phyloP scores from a whole-genome alignment of 2,329 filamentous ascomycete species.

The Monosporascus cannonballus region DNA sequence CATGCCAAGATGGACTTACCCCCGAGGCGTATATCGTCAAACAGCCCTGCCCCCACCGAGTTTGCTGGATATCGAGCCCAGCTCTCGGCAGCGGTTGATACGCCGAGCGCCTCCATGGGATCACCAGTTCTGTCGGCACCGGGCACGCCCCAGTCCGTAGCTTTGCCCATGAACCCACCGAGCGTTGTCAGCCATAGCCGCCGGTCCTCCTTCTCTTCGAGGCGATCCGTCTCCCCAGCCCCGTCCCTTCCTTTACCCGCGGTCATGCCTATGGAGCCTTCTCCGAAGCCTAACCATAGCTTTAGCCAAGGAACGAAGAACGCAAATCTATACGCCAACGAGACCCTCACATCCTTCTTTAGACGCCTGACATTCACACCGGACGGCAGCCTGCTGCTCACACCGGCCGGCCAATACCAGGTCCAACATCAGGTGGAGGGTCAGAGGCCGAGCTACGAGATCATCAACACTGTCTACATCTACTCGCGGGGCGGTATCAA shows the following conservation, averaged over 20 bases:
- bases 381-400: constrained; percentile 88
- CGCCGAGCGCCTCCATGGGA: constrained; percentile 53
- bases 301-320: constrained; percentile 66
- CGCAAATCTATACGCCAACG: constrained; percentile 88
- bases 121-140: constrained; percentile 89
- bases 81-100: constrained; percentile 48
- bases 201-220: constrained; percentile 85
- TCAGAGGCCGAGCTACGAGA: constrained; percentile 70
- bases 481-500: constrained; percentile 96
- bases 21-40: constrained; percentile 79
- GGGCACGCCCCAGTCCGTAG: constrained; percentile 83
- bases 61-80: constrained; percentile 57
- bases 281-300: constrained; percentile 64
- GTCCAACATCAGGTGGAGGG: constrained; percentile 61
- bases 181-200: constrained; percentile 83
- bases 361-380: constrained; percentile 88
- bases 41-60: constrained; percentile 86
- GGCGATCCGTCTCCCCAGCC: constrained; percentile 86
- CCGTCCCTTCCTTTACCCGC: constrained; percentile 91
- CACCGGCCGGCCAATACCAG: constrained; percentile 92
- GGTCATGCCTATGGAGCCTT: constrained; percentile 88
- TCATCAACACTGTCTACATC: constrained; percentile 96
- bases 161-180: constrained; percentile 93
- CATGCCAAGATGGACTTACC: constrained; percentile 83
- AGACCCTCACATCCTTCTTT: constrained; percentile 96